Evolutionary conservation across 2,329 filamentous ascomycete species (phyloP).

Genomic region (Penicillium sp.): DNA sequence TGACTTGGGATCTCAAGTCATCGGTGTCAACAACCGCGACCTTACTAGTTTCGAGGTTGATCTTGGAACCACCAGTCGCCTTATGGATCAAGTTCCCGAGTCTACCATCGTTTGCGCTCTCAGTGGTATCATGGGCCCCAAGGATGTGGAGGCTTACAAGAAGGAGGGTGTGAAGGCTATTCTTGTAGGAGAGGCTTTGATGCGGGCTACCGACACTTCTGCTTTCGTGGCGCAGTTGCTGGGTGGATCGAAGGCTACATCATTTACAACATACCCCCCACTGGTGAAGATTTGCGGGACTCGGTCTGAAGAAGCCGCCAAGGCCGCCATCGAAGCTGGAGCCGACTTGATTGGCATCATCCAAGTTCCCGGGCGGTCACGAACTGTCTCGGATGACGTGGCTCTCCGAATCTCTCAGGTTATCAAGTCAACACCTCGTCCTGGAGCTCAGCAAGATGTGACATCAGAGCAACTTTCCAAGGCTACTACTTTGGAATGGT

Average conservation of each 20-base stretch:
- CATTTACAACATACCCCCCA: conserved; percentile 41
- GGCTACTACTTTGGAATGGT: conserved; percentile 60
- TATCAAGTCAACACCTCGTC: conserved; percentile 57
- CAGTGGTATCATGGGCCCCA: conserved; percentile 84
- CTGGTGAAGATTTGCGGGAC: conserved; percentile 96
- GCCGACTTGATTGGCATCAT: conserved; percentile 95
- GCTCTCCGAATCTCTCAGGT: conserved; percentile 77
- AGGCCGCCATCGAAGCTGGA: conserved; percentile 76
- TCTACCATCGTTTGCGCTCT: conserved; percentile 88
- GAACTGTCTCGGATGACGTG: conserved; percentile 74
- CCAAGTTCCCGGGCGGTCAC: conserved; percentile 74
- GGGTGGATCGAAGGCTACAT: conserved; percentile 47
- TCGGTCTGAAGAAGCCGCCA: conserved; percentile 74
- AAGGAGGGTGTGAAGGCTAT: conserved; percentile 89
- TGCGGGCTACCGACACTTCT: conserved; percentile 81
- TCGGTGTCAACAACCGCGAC: conserved; percentile 97
- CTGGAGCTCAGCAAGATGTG: conserved; percentile 11
- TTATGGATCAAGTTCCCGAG: conserved; percentile 82
- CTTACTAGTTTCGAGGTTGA: conserved; percentile 96
- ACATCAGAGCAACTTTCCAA: conserved; percentile 21
- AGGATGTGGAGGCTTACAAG: conserved; percentile 85
- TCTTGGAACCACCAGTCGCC: conserved; percentile 81
- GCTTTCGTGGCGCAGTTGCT: conserved; percentile 83
- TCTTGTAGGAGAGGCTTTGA: conserved; percentile 90
- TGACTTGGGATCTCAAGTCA: conserved; percentile 80